Evolutionary conservation across 2,329 filamentous ascomycete genomes (phyloP), one percentile per base, ranked within the genome.

Genomic region (Coniochaeta prunicola): DNA sequence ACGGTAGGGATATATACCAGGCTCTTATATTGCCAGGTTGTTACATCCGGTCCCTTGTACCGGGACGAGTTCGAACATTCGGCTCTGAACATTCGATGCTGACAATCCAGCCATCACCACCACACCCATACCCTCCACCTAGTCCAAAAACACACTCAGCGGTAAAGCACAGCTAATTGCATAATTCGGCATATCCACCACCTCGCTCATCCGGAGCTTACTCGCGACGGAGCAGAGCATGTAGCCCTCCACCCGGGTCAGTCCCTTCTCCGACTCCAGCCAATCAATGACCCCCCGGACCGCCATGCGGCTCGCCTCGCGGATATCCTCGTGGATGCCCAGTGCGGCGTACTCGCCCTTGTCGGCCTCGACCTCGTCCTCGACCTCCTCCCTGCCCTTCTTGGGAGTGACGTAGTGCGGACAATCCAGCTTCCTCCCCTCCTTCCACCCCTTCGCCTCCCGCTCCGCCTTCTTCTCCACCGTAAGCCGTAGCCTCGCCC

Each of bases 331-430:
- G 58, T 79, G 75, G 54, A 82, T 71, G 0, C 79, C 80, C 56
- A 81, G 79, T 55, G 77, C 80, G 68, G 89, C 82, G 72, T 80
- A 79, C 65, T 80, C 76, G 57, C 76, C 74, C 58, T 74, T 74
- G 13, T 72, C 69, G 59, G 71, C 73, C 58, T 72, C 71, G 57
- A 73, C 64, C 42, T 73, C 68, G 59, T 60, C 72, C 59, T 76
- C 76, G n/a, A 70, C 68, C 59, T 72, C 72, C 58, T 70, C 70
- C 24, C 59, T 55, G 69, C 59, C 48, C 71, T 68, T 59, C 40
- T 70, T 65, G 10, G 70, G 64, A 1, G 75, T 80, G 58, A 75
- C 63, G 63, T 77, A 80, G 66, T 82, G 79, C 40, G 80, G 80
- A 19, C 75, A 74, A 30, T 71, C 71, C 30, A 81, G 50, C 40